phyloP scores from a whole-genome alignment of 352 stramenopile species.

The Pythium folliculosum region DNA sequence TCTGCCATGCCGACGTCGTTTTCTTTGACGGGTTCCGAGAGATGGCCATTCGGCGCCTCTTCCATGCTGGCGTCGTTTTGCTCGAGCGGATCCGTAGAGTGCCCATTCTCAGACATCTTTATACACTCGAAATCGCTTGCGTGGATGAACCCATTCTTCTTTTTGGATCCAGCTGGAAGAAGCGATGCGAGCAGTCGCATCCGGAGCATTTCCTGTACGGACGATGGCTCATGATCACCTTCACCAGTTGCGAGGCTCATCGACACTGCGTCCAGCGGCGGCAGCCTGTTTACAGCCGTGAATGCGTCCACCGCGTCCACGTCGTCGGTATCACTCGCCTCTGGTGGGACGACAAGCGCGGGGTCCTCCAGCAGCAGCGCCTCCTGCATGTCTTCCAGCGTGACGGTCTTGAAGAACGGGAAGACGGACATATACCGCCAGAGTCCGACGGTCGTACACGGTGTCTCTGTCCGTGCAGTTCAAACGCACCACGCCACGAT shows the following conservation, averaged over 20 bases:
- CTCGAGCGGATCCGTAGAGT: neutral
- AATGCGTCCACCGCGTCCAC: neutral
- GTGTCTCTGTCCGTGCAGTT: slow-evolving; percentile 39
- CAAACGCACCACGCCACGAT: neutral
- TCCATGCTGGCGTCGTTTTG: neutral
- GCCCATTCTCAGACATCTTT: neutral
- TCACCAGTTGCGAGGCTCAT: neutral
- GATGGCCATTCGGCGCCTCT: neutral
- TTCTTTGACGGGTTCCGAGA: neutral
- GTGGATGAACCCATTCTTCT: slow-evolving; percentile 2
- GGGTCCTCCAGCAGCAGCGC: slow-evolving; percentile 61
- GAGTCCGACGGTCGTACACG: slow-evolving; percentile 64
- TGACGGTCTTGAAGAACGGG: slow-evolving; percentile 65
- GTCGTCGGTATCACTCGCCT: slow-evolving; percentile 4
- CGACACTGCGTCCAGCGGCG: neutral
- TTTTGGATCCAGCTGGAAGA: neutral
- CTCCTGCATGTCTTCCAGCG: slow-evolving; percentile 58
- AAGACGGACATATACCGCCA: slow-evolving; percentile 69
- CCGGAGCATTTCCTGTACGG: slow-evolving; percentile 6
- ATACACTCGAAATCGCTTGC: neutral
- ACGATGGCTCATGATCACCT: neutral
- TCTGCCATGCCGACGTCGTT: neutral
- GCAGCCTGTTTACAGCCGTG: neutral
- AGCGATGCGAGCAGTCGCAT: slow-evolving; percentile 25
- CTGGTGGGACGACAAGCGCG: neutral